phyloP scores from a whole-genome alignment of 805 yeast genomes.

The Komagataella ulmi region DNA sequence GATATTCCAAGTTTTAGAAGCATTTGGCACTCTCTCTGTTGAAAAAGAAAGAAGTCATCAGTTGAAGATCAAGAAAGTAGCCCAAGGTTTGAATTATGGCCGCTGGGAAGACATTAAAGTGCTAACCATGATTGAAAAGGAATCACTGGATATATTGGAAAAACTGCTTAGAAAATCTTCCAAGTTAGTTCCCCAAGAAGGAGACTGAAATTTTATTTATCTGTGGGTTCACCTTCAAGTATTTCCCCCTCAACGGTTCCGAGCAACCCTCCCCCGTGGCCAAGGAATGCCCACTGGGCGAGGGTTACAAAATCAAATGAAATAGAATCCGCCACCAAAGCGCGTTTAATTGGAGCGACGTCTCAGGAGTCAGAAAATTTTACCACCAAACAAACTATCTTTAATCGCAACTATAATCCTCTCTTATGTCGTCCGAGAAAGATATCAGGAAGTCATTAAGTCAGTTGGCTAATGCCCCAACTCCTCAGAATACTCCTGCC shows the following conservation, averaged over 20 bases:
- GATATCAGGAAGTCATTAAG: slow-evolving; percentile 54
- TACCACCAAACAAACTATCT: background rate
- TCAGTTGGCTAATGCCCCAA: slow-evolving; percentile 85
- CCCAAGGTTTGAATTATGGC: background rate
- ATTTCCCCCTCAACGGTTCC: background rate
- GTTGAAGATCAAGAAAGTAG: background rate
- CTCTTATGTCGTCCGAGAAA: background rate
- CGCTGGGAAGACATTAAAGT: background rate
- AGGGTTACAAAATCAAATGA: background rate
- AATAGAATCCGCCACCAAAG: background rate
- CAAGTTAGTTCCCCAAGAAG: background rate
- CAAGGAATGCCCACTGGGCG: background rate
- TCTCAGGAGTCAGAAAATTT: background rate
- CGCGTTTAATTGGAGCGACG: background rate
- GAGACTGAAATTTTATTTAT: background rate
- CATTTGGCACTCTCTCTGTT: background rate
- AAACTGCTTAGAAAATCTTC: background rate
- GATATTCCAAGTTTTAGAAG: background rate
- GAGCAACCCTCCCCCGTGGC: background rate
- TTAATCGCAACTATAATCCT: background rate
- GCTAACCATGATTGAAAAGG: background rate
- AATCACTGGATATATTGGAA: background rate
- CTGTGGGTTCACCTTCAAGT: background rate
- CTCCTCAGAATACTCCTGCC: slow-evolving; percentile 98
- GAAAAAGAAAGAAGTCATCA: background rate